Conservation (phyloP, 495 filamentous ascomycete genomes). For the Oidiodendron maius region DNA sequence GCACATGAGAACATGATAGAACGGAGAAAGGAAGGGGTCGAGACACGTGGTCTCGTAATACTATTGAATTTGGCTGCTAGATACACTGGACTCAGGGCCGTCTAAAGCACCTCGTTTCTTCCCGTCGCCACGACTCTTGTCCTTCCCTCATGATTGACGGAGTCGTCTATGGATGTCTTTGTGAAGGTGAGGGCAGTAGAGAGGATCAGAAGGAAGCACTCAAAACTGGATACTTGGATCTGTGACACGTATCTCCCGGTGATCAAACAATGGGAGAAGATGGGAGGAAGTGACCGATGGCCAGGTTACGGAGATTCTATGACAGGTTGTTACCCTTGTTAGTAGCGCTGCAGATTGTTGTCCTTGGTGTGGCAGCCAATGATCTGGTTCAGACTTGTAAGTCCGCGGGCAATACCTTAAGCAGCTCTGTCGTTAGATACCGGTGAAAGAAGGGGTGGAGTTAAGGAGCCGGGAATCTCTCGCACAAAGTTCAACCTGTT, state of each 20-base stretch:
- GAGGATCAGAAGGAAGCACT: too few species aligned
- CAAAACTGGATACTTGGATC: too few species aligned
- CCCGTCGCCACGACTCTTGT: background rate
- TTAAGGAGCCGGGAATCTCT: background rate
- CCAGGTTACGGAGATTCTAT: background rate
- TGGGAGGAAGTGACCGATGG: background rate
- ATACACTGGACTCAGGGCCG: conserved; percentile 11
- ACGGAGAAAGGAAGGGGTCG: background rate
- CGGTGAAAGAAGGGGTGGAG: conserved; percentile 16
- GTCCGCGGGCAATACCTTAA: conserved; percentile 1
- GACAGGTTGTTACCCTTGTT: conserved; percentile 2
- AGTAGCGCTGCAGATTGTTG: background rate
- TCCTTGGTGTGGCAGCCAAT: background rate
- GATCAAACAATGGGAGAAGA: conserved; percentile 2
- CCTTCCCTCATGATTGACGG: background rate
- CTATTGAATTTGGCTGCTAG: conserved; percentile 19
- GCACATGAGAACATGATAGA: too few species aligned
- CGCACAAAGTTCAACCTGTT: conserved; percentile 27
- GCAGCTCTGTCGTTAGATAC: conserved; percentile 19
- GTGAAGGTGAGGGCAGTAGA: background rate
- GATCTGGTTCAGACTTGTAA: too few species aligned
- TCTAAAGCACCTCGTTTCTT: conserved; percentile 12
- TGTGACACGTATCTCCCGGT: conserved; percentile 3
- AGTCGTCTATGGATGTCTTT: conserved; percentile 7
- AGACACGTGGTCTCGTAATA: conserved; percentile 19